These are phyloP conservation scores for Afroboletus lepidellus DNA, from an alignment of 1,284 basidiomycete genomes.

Conservation along the genomic window DNA sequence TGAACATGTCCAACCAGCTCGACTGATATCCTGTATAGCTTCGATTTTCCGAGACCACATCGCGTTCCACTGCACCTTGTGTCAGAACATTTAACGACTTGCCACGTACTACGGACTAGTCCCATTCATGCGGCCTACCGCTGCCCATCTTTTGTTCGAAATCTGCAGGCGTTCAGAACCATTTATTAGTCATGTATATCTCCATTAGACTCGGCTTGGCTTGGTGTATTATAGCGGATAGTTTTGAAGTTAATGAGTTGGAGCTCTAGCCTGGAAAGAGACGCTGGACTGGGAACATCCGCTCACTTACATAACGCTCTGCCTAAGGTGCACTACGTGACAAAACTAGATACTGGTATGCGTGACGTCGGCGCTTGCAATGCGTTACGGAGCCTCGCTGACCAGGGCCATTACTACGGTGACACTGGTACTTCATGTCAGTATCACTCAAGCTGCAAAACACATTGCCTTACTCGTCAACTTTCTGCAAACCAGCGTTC, in stretches of 20 bases:
- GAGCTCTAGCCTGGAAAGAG: background rate
- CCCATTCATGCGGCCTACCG: slow-evolving; percentile 1
- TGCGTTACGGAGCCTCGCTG: slow-evolving; percentile 31
- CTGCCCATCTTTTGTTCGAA: slow-evolving; percentile 11
- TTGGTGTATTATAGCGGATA: slow-evolving; percentile 34
- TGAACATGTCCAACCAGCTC: background rate
- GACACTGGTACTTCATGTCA: slow-evolving; percentile 35
- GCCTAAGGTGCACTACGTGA: background rate
- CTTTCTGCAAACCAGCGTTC: slow-evolving; percentile 41
- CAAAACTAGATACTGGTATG: background rate
- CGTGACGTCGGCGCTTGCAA: background rate
- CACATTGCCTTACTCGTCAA: slow-evolving; percentile 55
- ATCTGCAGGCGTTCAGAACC: slow-evolving; percentile 21
- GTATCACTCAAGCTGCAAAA: slow-evolving; percentile 21
- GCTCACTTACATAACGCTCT: background rate
- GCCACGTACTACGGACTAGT: slow-evolving; percentile 9
- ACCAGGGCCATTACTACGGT: slow-evolving; percentile 47
- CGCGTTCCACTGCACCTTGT: slow-evolving; percentile 67
- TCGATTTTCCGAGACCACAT: slow-evolving; percentile 69
- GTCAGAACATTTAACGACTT: slow-evolving; percentile 69
- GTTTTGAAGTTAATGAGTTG: slow-evolving; percentile 15
- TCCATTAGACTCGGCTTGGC: slow-evolving; percentile 21
- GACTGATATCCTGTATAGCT: slow-evolving; percentile 41
- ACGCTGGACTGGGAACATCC: background rate
- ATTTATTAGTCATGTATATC: slow-evolving; percentile 31